These are phyloP conservation scores for Balamuthia mandrillaris DNA, from an alignment of 208 protist species.

Conservation along the genomic window DNA sequence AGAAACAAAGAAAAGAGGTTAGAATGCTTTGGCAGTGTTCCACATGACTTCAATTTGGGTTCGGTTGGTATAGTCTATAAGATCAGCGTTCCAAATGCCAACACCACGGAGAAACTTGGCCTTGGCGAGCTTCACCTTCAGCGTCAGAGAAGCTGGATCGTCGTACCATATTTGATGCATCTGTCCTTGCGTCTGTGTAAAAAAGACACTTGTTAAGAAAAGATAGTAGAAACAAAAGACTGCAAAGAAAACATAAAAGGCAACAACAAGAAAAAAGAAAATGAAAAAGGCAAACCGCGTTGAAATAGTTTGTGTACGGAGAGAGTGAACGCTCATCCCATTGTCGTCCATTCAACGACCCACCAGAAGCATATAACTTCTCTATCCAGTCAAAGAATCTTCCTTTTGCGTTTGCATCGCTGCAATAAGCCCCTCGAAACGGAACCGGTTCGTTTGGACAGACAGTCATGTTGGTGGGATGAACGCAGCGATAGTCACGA, in stretches of 20 bases:
- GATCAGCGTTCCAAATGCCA: constrained; percentile 30
- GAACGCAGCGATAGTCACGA: constrained; percentile 27
- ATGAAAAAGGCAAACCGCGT: not conserved
- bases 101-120: not conserved
- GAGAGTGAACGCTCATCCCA: constrained; percentile 7
- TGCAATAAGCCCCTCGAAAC: constrained; percentile 37
- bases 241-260: not conserved
- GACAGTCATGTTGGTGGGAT: not conserved
- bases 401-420: not conserved
- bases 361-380: too few relatives aligned
- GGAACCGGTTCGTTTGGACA: constrained; percentile 24
- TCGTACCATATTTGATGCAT: too few relatives aligned
- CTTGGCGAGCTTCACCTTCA: constrained; percentile 30
- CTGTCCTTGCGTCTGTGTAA: not conserved
- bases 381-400: too few relatives aligned
- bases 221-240: not conserved
- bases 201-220: not conserved
- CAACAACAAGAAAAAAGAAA: not conserved
- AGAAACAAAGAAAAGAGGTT: too few relatives aligned
- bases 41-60: constrained; percentile 29
- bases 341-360: too few relatives aligned
- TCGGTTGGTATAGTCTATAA: constrained; percentile 16
- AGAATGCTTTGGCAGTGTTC: constrained; percentile 27
- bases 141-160: not conserved
- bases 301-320: constrained; percentile 9